phyloP scores from a whole-genome alignment of 2,329 filamentous ascomycete genomes.

The Fusarium poae region DNA sequence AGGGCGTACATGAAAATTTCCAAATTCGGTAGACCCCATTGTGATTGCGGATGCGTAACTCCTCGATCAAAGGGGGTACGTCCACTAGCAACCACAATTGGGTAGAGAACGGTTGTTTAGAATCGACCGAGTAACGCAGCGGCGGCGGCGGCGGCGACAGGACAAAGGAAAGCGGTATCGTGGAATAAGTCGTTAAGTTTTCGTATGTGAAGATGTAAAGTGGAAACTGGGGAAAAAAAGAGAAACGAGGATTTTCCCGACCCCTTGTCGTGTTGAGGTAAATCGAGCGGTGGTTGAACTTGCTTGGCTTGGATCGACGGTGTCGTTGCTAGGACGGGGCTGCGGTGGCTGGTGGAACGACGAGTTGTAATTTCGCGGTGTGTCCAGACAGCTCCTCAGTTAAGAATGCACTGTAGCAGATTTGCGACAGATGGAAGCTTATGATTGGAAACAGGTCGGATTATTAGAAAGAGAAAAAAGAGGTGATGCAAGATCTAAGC shows the following conservation, averaged over 20 bases:
- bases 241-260: constrained; percentile 31
- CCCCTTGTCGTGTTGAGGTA: constrained; percentile 25
- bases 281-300: constrained; percentile 36
- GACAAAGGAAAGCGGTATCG: constrained; percentile 30
- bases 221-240: constrained; percentile 32
- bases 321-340: constrained; percentile 42
- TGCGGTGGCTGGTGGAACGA: constrained; percentile 42
- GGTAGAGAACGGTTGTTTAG: constrained; percentile 16
- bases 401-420: constrained; percentile 16
- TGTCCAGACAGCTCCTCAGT: constrained; percentile 22
- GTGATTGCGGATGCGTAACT: constrained; percentile 51
- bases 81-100: constrained; percentile 49
- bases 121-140: constrained; percentile 26
- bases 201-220: constrained; percentile 31
- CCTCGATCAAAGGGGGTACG: constrained; percentile 44
- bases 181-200: constrained; percentile 19
- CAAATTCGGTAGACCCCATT: constrained; percentile 73
- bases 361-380: constrained; percentile 42
- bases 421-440: constrained; percentile 3
- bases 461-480: neutral
- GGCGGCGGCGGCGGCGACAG: constrained; percentile 8
- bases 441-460: neutral
- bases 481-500: constrained; percentile 7
- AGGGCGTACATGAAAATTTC: constrained; percentile 68
- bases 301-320: constrained; percentile 23